These are phyloP conservation scores for Saccharomyces hybrid DNA, from an alignment of 1,139 yeast species.

Conservation along the genomic window DNA sequence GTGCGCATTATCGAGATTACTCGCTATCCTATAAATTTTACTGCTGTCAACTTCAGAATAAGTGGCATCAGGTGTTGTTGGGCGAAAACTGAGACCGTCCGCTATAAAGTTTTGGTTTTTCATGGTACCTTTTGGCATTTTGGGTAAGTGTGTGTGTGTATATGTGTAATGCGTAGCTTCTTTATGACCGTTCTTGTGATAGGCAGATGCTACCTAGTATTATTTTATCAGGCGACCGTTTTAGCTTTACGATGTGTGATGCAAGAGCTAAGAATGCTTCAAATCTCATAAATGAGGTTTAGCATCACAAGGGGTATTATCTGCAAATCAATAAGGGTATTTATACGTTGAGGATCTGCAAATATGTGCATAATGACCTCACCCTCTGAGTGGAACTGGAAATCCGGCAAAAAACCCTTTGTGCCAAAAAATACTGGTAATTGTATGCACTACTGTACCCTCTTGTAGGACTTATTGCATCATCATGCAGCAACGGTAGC, in stretches of 20 bases:
- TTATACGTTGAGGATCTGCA: neutral
- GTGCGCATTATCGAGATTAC: too few relatives aligned
- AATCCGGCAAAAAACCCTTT: neutral
- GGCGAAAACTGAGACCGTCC: neutral
- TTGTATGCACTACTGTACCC: neutral
- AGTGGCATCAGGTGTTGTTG: neutral
- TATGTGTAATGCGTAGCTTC: neutral
- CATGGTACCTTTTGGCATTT: neutral
- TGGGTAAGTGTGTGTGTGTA: too few relatives aligned
- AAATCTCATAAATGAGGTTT: too few relatives aligned
- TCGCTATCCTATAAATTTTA: too few relatives aligned
- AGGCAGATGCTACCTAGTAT: neutral
- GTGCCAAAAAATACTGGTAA: neutral
- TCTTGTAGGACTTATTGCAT: neutral
- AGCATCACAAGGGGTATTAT: too few relatives aligned
- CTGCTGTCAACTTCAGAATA: neutral
- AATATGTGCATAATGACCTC: neutral
- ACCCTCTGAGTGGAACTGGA: neutral
- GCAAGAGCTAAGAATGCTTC: too few relatives aligned
- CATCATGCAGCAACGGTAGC: neutral
- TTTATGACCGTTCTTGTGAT: neutral
- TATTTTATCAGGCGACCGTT: neutral
- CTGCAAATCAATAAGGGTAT: neutral
- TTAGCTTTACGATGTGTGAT: too few relatives aligned
- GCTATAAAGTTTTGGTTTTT: neutral